These are phyloP conservation scores for Sphagnurus paluster DNA, from an alignment of 1,284 basidiomycete species.

Conservation along the genomic window DNA sequence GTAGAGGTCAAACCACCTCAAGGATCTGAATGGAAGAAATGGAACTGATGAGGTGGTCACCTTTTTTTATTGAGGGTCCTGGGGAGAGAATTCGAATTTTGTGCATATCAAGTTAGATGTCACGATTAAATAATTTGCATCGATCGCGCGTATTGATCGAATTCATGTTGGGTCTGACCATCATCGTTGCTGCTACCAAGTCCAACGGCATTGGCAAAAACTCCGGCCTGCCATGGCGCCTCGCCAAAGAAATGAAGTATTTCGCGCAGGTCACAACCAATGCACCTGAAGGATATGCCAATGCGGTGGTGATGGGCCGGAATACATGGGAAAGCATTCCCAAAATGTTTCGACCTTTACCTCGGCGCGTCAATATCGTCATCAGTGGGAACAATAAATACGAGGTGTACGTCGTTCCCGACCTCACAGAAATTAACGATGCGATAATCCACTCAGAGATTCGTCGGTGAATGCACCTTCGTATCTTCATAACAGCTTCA, in stretches of 20 bases:
- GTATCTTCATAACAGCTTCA: conserved; percentile 31
- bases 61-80: conserved; percentile 2
- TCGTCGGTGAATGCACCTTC: conserved; percentile 19
- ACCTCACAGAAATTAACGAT: neutral
- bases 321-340: conserved; percentile 99
- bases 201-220: conserved; percentile 86
- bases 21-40: conserved; percentile 82
- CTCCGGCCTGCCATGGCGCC: conserved; percentile 84
- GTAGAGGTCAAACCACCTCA: conserved; percentile 79
- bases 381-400: conserved; percentile 68
- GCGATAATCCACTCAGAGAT: conserved; percentile 12
- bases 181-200: conserved; percentile 92
- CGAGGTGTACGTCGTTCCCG: conserved; percentile 51
- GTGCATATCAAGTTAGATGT: neutral
- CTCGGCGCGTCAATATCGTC: conserved; percentile 79
- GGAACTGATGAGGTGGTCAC: conserved; percentile 41
- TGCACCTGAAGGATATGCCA: conserved; percentile 57
- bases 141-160: no score
- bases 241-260: conserved; percentile 91
- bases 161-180: conserved; percentile 67
- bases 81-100: neutral
- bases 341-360: conserved; percentile 81
- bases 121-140: conserved; percentile 1
- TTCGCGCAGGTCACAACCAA: conserved; percentile 80
- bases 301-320: conserved; percentile 94